Evolutionary conservation across 1,284 basidiomycete species (phyloP), one percentile per base, ranked within the genome.

Genomic region (Irpex sp.): DNA sequence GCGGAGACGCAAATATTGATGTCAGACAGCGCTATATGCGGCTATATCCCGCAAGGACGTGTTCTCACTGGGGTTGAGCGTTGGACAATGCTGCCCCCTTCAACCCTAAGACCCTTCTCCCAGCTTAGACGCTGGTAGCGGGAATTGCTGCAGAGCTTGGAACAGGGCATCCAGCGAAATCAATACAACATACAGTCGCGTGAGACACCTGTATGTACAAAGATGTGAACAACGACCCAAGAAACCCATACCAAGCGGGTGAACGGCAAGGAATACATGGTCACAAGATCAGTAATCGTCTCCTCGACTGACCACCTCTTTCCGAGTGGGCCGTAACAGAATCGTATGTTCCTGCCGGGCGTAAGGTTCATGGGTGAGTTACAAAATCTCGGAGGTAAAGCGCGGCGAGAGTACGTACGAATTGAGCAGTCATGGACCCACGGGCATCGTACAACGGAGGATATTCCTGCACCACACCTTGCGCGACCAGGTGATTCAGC

Each of bases 301-400:
- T 36, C 96, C 96, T 66, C 95, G 83, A 69, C 92, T 94, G 45
- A 99, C 94, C 6, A 99, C 87, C 76, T 99, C 97, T 72, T 97
- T 98, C 69, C 89, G 88, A 2, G 94, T 97, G 45, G 96, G 75
- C 45, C 75, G 73, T 51, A 98, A 80, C 39, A 98, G 74, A 65
- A 98, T 94, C n/a, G 95, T 97, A 75, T 98, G 95, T 72, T 98
- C 94, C 87, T 91, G 69, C 42, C 16, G 52, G 3, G 21, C 54
- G 4, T 5, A 5, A 28, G 6, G 28, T 28, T 28, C 28, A 52
- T 53, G 28, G 28, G 28, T 28, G 28, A 49, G 18, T n/a, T 59
- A 36, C 28, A 18, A 28, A 28, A 5, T 4, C 28, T 28, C 28
- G 28, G 28, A 28, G 28, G 28, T 28, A 28, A 28, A 28, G 28